Evolutionary conservation across 208 protist species (phyloP).

Genomic region (Strigomonas culicis): DNA sequence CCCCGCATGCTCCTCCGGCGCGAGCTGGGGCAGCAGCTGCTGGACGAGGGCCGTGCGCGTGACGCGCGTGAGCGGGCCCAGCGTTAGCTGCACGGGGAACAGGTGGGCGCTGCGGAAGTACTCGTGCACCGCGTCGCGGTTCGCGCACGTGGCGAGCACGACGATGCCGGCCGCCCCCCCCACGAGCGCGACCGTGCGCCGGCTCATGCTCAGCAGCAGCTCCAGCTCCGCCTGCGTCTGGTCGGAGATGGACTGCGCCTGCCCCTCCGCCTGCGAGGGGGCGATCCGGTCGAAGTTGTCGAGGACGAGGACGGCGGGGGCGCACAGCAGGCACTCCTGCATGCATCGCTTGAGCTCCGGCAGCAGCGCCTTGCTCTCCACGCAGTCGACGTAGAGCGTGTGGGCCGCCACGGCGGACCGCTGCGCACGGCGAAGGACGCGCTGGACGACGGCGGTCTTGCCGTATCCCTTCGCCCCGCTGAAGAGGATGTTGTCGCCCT

Average conservation of each 20-base stretch:
- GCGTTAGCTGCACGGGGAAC: conserved; percentile 54
- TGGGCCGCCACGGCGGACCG: conserved; percentile 15
- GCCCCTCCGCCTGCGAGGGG: conserved; percentile 67
- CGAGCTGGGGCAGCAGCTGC: conserved; percentile 48
- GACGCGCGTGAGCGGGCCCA: conserved; percentile 54
- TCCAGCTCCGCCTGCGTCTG: conserved; percentile 63
- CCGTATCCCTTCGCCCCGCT: conserved; percentile 83
- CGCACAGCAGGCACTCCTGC: conserved; percentile 63
- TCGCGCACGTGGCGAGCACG: conserved; percentile 63
- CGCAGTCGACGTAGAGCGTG: conserved; percentile 58
- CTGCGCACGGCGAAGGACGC: conserved; percentile 34
- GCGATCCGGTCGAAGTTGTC: conserved; percentile 85
- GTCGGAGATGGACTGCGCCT: conserved; percentile 49
- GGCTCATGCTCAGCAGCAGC: conserved; percentile 42
- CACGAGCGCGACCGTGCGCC: conserved; percentile 20
- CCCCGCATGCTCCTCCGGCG: conserved; percentile 28
- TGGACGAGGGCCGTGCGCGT: conserved; percentile 40
- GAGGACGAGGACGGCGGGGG: conserved; percentile 79
- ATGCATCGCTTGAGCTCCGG: conserved; percentile 41
- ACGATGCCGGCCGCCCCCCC: conserved; percentile 34
- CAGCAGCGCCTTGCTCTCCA: conserved; percentile 30
- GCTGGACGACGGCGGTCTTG: conserved; percentile 61
- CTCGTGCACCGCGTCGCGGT: conserved; percentile 66
- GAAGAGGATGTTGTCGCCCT: conserved; percentile 66
- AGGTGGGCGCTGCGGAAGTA: conserved; percentile 55